Evolutionary conservation across 805 yeast species (phyloP).

Genomic region (Wickerhamiella nectarea): DNA sequence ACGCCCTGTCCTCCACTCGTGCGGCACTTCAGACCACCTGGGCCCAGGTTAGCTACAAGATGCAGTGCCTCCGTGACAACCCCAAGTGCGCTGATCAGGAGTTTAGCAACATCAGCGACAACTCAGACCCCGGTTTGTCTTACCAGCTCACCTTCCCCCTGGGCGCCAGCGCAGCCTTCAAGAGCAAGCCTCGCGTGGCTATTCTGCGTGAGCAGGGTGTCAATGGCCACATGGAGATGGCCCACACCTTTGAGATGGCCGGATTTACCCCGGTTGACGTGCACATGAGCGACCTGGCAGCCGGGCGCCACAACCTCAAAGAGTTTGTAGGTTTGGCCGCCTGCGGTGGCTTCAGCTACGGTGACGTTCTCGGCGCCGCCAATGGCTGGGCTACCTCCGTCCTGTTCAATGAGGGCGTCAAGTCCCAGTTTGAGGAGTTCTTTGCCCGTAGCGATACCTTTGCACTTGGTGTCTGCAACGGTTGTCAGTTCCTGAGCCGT

Average conservation of each 20-base stretch:
- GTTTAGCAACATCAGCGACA: slow-evolving; percentile 56
- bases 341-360: slow-evolving; percentile 97
- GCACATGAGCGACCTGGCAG: slow-evolving; percentile 85
- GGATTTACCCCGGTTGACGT: slow-evolving; percentile 92
- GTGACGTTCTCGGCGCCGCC: slow-evolving; percentile 98
- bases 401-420: slow-evolving; percentile 62
- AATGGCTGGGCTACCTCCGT: slow-evolving; percentile 99
- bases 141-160: slow-evolving; percentile 66
- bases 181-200: slow-evolving; percentile 65
- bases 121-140: slow-evolving; percentile 77
- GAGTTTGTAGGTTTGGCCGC: slow-evolving; percentile 91
- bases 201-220: slow-evolving; percentile 97
- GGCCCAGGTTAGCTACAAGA: slow-evolving; percentile 76
- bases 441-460: slow-evolving; percentile 86
- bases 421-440: slow-evolving; percentile 62
- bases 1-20: slow-evolving; percentile 46
- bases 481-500: slow-evolving; percentile 90
- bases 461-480: slow-evolving; percentile 97
- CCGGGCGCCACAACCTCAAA: slow-evolving; percentile 49
- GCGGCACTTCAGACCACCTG: slow-evolving; percentile 66
- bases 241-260: slow-evolving; percentile 88
- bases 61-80: slow-evolving; percentile 88
- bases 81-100: slow-evolving; percentile 86
- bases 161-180: slow-evolving; percentile 25
- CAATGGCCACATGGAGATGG: slow-evolving; percentile 97